Evolutionary conservation across 164 flowering plant genomes (phyloP).

Genomic region (Sedum album): DNA sequence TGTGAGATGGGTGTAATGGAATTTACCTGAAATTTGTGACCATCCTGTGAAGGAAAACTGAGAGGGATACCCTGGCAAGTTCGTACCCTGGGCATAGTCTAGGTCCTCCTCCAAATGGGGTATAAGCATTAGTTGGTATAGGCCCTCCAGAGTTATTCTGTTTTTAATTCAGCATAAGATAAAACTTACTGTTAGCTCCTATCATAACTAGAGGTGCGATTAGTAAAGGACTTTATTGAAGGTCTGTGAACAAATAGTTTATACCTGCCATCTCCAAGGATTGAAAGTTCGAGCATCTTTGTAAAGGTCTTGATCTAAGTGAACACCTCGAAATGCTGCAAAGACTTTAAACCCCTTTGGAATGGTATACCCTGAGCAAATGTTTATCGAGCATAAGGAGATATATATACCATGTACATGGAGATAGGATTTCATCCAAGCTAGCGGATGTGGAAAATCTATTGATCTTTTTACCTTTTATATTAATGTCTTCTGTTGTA

Average conservation of each 20-base stretch:
- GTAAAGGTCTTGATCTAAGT: conserved; percentile 60
- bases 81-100: conserved; percentile 90
- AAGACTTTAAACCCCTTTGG: conserved; percentile 95
- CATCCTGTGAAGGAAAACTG: conserved; percentile 82
- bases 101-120: conserved; percentile 92
- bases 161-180: background rate
- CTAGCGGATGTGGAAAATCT: background rate
- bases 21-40: conserved; percentile 70
- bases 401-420: background rate
- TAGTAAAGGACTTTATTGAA: background rate
- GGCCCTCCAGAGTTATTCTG: conserved; percentile 35
- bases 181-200: background rate
- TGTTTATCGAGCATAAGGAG: background rate
- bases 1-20: background rate
- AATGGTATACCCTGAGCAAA: conserved; percentile 59
- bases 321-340: conserved; percentile 86
- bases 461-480: conserved; percentile 43
- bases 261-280: conserved; percentile 99
- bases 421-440: background rate
- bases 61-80: conserved; percentile 73
- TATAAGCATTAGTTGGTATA: conserved; percentile 37
- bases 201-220: background rate
- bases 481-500: conserved; percentile 47
- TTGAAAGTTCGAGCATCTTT: conserved; percentile 83
- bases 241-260: background rate